Base-by-base conservation (phyloP, 352 stramenopile genomes). In the Phytophthora sp. region DNA sequence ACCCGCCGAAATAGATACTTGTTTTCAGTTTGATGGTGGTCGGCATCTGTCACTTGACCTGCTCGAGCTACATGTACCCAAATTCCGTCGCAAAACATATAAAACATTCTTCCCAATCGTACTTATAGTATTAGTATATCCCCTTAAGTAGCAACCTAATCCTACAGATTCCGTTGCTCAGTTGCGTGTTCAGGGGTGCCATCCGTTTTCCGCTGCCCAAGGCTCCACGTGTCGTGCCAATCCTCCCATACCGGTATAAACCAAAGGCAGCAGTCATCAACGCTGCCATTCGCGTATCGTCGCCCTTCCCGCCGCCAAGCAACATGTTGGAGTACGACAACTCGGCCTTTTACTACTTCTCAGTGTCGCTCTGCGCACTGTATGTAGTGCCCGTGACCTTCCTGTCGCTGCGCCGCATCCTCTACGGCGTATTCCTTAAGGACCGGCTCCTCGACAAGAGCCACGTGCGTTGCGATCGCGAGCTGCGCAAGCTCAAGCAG, bases 311-410 rank as follows among this genome's bases (percentile, higher is more conserved):
- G 65, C 69, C 57, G n/a, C n/a, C n/a, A n/a, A n/a, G n/a, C n/a
- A n/a, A n/a, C n/a, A 98, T 98, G 97, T 81, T 99, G 54, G 95
- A 99, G 77, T 99, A 99, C 88, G 98, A 99, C 84, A 98, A 99
- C 79, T 98, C 95, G 51, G 98, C 97, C 69, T 99, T 99, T 85
- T 99, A 99, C 83, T 99, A 99, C 86, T 99, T 99, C 76, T 96
- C 90, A 13, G 86, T 99, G 77, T 98, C 94, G 66, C 89, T 98
- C 36, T 91, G 98, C 61, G 93, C 83, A 65, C 90, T 99, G 57
- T 99, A 99, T 73, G 88, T 97, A 26, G 80, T 99, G 62, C 97
- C 98, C 49, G 91, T 94, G 88, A 98, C 96, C 71, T 98, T 95
- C 80, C 68, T 97, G 55, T 77, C 84, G 75, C 70, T 96, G 74